These are phyloP conservation scores for Strobilomyces echinocephalus DNA, from an alignment of 768 basidiomycete genomes.

Conservation along the genomic window DNA sequence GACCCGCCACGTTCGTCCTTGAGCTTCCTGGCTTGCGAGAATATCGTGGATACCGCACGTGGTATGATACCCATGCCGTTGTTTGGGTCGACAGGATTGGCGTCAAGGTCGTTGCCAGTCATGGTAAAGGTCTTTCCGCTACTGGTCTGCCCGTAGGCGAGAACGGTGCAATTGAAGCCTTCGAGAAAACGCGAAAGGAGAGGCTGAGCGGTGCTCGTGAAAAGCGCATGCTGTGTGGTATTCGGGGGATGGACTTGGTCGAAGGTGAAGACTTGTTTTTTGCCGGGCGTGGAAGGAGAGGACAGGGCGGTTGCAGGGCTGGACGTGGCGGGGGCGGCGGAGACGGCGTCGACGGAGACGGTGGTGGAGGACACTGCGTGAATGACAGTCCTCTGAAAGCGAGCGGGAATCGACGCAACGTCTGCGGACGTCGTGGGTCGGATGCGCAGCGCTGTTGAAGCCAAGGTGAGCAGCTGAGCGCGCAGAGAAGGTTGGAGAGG, in stretches of 20 bases:
- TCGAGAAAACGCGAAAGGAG: slow-evolving; percentile 84
- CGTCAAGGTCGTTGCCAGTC: slow-evolving; percentile 91
- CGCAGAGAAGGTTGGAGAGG: background rate
- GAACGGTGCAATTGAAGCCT: slow-evolving; percentile 88
- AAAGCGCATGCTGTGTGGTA: slow-evolving; percentile 81
- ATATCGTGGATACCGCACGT: slow-evolving; percentile 86
- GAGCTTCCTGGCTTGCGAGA: slow-evolving; percentile 67
- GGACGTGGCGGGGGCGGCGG: slow-evolving; percentile 45
- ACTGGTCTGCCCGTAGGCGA: slow-evolving; percentile 33
- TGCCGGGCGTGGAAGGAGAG: slow-evolving; percentile 47
- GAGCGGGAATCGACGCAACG: slow-evolving; percentile 79
- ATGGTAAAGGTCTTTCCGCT: slow-evolving; percentile 67
- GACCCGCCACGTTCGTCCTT: slow-evolving; percentile 69
- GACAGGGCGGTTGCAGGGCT: slow-evolving; percentile 48
- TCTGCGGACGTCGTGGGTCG: slow-evolving; percentile 85
- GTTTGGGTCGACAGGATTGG: slow-evolving; percentile 74
- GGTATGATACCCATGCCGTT: slow-evolving; percentile 95
- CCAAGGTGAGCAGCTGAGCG: background rate
- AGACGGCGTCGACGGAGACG: slow-evolving; percentile 77
- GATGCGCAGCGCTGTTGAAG: slow-evolving; percentile 74
- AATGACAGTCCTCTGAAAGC: slow-evolving; percentile 89
- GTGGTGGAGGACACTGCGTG: slow-evolving; percentile 67
- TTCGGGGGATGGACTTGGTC: slow-evolving; percentile 91
- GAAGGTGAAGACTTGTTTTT: slow-evolving; percentile 86
- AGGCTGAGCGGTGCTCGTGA: slow-evolving; percentile 77